phyloP scores from a whole-genome alignment of 495 filamentous ascomycete genomes.

The Penicillium coffeae region DNA sequence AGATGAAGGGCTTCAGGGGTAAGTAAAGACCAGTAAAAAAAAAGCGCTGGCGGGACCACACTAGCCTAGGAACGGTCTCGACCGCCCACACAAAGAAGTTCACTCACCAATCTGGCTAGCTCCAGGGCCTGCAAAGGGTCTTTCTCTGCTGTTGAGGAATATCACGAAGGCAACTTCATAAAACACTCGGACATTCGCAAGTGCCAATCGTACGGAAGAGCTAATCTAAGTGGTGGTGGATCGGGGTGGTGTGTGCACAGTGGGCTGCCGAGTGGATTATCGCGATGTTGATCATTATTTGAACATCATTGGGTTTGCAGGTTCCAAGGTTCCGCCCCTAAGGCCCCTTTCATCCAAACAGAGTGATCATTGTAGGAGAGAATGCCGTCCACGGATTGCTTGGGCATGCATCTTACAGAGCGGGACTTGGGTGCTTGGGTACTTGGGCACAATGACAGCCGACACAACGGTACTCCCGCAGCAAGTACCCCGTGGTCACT shows the following conservation, averaged over 20 bases:
- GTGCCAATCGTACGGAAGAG: neutral
- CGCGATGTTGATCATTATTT: constrained; percentile 23
- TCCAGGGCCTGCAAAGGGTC: neutral
- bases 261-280: constrained; percentile 20
- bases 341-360: no score
- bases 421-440: no score
- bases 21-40: neutral
- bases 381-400: no score
- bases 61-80: constrained; percentile 9
- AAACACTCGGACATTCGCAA: neutral
- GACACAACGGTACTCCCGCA: no score
- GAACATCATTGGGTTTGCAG: constrained; percentile 4
- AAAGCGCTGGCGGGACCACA: neutral
- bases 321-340: constrained; percentile 17
- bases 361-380: no score
- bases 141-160: neutral
- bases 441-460: no score
- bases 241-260: neutral
- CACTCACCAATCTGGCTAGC: neutral
- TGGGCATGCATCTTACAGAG: no score
- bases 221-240: neutral
- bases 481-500: no score
- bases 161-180: neutral
- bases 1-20: neutral
- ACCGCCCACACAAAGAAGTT: constrained; percentile 6